Percentiles rank a stretch among this genome's conserved stretches.
phyloP scores from a whole-genome alignment of 805 yeast species.

The Pichia cephalocereana region DNA sequence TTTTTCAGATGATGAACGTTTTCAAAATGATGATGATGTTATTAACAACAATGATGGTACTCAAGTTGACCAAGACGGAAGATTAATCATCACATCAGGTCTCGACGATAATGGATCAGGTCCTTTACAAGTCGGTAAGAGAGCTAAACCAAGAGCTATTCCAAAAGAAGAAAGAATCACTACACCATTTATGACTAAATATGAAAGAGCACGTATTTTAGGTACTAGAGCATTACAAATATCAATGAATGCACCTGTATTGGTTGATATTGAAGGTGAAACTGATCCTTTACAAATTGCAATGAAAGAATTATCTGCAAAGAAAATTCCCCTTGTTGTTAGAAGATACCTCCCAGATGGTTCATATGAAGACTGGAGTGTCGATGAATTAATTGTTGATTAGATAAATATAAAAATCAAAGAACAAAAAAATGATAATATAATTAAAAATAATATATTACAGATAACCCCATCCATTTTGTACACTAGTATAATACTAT shows the following conservation, averaged over 20 bases:
- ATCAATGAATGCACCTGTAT: constrained; percentile 96
- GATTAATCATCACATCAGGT: constrained; percentile 42
- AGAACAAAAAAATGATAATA: constrained; percentile 25
- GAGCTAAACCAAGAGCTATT: constrained; percentile 50
- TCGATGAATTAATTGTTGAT: constrained; percentile 93
- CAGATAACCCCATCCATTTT: not conserved
- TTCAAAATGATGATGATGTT: constrained; percentile 21
- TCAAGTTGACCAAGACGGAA: constrained; percentile 45
- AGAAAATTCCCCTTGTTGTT: constrained; percentile 89
- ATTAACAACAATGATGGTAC: constrained; percentile 16
- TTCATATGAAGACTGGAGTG: constrained; percentile 97
- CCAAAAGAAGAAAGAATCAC: constrained; percentile 85
- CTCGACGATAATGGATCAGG: constrained; percentile 21
- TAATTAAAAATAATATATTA: constrained; percentile 8
- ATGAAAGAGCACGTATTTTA: constrained; percentile 93
- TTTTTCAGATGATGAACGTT: constrained; percentile 34
- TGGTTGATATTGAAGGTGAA: constrained; percentile 97
- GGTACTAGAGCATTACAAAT: constrained; percentile 98
- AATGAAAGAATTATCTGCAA: constrained; percentile 90
- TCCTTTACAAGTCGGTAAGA: constrained; percentile 31
- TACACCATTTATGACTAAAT: constrained; percentile 98
- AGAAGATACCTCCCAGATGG: constrained; percentile 97
- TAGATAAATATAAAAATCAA: constrained; percentile 6
- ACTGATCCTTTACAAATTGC: constrained; percentile 98
- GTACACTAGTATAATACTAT: not conserved